Base-by-base conservation (phyloP, 805 yeast species). In the Monosporozyma yasuniensis region DNA sequence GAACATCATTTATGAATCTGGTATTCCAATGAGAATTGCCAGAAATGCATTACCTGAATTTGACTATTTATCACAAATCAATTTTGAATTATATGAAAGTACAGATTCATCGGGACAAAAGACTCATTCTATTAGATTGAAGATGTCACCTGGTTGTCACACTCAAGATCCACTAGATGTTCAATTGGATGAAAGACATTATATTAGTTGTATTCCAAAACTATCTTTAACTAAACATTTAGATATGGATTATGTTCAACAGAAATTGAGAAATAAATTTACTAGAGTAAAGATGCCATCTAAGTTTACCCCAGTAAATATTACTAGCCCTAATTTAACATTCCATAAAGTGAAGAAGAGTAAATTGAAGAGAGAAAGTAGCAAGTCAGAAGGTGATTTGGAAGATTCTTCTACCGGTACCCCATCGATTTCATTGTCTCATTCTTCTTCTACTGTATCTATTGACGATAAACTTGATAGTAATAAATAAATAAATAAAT, bases 111-210 rank as follows among this genome's bases (percentile, higher is more conserved):
- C 76, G 35, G 83, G 84, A 8, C 81, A 80, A 48, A 87, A 87
- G 67, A 84, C 86, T 60, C 96, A 91, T 65, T 84, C 96, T 4
- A 84, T 93, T 50, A 77, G 98, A 61, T 75, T 93, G 53, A 84
- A 91, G n/a, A 75, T 93, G 58, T 86, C 96, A 4, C 98, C 99
- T 1, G 99, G 99, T 19, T 93, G 99, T 68, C 97, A 93, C 69
- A 90, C 98, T 0, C 96, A 89, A 61, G 96, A 91, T 67, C 99
- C 99, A 25, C 75, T 93, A 55, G 99, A 93, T 69, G 96, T 95
- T 44, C 96, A 91, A 67, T 74, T 93, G 44, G 99, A 93, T 69
- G 91, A 88, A 44, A 90, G 88, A 64, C 99, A 93, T 69, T 91
- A 93, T 68, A 93, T 93, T 54, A 90, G 96, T 23, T 91, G 97